A percentile compares a stretch with the other conserved stretches of the same genome.
phyloP scores from a whole-genome alignment of 2,329 filamentous ascomycete species.

The Pyrenochaeta sp. region DNA sequence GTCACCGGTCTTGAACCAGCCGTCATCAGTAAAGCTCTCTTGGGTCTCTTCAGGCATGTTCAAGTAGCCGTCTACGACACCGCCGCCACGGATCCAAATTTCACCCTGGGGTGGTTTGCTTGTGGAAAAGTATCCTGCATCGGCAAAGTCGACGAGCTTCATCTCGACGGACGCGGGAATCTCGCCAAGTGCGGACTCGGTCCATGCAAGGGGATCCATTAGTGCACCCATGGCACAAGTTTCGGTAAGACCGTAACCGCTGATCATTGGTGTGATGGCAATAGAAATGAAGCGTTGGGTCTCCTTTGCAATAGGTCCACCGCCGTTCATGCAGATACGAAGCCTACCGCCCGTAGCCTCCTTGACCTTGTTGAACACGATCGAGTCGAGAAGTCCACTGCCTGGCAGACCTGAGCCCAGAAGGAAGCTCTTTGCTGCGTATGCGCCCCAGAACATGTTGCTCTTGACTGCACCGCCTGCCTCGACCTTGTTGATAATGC shows the following conservation, averaged over 20 bases:
- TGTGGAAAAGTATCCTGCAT: constrained; percentile 83
- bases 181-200: constrained; percentile 77
- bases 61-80: constrained; percentile 81
- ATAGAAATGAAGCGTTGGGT: constrained; percentile 92
- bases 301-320: constrained; percentile 85
- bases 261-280: constrained; percentile 92
- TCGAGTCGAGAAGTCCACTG: constrained; percentile 74
- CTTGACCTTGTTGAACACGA: constrained; percentile 93
- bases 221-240: constrained; percentile 85
- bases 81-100: constrained; percentile 83
- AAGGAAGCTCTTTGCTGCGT: constrained; percentile 69
- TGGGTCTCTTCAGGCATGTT: constrained; percentile 85
- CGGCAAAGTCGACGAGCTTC: constrained; percentile 89
- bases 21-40: constrained; percentile 79
- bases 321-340: constrained; percentile 92
- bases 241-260: constrained; percentile 93
- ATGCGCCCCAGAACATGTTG: constrained; percentile 79
- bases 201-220: constrained; percentile 86
- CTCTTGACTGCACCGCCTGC: constrained; percentile 73
- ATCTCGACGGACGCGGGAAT: constrained; percentile 80
- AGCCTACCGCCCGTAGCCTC: constrained; percentile 87
- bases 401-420: constrained; percentile 70
- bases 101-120: constrained; percentile 86
- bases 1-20: constrained; percentile 97
- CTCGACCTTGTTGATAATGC: constrained; percentile 82